These are phyloP conservation scores for Termitomyces sp. DNA, from an alignment of 768 basidiomycete species.

Conservation along the genomic window DNA sequence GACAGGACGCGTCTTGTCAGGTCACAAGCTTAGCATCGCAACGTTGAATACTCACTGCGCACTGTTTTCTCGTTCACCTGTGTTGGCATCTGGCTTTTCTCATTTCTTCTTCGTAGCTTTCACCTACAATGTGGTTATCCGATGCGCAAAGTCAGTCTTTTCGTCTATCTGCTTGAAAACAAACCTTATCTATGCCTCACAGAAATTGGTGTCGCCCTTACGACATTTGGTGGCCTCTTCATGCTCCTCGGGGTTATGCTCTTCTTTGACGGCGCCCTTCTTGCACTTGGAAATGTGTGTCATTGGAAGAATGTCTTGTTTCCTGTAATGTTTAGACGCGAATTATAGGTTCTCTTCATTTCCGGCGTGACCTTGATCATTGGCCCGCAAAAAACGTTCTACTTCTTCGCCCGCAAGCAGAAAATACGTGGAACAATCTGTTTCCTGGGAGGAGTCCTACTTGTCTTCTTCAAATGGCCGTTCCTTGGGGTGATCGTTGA, in stretches of 20 bases:
- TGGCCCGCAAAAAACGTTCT: slow-evolving; percentile 94
- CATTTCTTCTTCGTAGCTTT: background rate
- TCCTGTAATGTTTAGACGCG: slow-evolving; percentile 1
- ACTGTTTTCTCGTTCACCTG: slow-evolving; percentile 6
- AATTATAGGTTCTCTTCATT: slow-evolving; percentile 83
- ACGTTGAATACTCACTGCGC: background rate
- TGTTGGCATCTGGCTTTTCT: slow-evolving; percentile 1
- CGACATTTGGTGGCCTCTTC: slow-evolving; percentile 92
- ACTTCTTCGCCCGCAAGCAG: slow-evolving; percentile 95
- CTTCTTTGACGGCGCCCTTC: slow-evolving; percentile 92
- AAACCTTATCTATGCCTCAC: slow-evolving; percentile 9
- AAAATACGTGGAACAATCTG: slow-evolving; percentile 89
- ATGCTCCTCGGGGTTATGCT: slow-evolving; percentile 96
- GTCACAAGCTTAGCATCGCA: background rate
- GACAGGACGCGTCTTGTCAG: slow-evolving; percentile 16
- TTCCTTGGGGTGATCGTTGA: slow-evolving; percentile 92
- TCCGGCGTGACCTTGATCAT: slow-evolving; percentile 95
- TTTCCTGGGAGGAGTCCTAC: slow-evolving; percentile 85
- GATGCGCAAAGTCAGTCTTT: slow-evolving; percentile 56
- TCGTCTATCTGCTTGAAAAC: background rate
- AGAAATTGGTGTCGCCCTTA: slow-evolving; percentile 97
- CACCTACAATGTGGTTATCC: slow-evolving; percentile 54
- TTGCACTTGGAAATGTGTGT: slow-evolving; percentile 93
- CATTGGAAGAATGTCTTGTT: background rate
- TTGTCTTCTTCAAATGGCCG: slow-evolving; percentile 95